Base-by-base conservation (phyloP, 2,329 filamentous ascomycete species). In the Bretziella fagacearum region DNA sequence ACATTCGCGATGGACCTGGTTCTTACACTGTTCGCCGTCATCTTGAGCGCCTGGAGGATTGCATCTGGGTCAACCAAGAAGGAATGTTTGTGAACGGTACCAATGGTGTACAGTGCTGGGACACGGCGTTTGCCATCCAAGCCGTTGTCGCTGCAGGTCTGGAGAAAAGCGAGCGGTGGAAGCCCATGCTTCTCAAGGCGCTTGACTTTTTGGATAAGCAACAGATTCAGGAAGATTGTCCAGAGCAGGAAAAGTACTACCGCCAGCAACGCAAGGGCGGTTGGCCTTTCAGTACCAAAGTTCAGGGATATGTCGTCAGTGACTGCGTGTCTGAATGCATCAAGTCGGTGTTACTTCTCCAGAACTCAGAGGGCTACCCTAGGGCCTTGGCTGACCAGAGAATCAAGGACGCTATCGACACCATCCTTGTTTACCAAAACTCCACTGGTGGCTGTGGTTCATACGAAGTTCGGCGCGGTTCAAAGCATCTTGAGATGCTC, bases 101-200 rank as follows among this genome's bases (percentile, higher is more conserved):
- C 6, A 96, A 98, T 55, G 91, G 91, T n/a, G 87, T 96, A 1
- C 91, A 98, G 62, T 82, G 79, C 53, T 98, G 91, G 91, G 91
- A 98, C 59, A 98, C 91, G 0, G 74, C 86, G 0, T 96, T 96
- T 58, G 66, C 81, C 15, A 84, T 95, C 27, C 86, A 94, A 60
- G 80, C 84, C 1, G 74, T 84, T 4, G 73, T 84, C 45, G 83
- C 84, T 42, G 79, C 84, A 5, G 85, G 83, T 0, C 71, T 95
- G 22, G 79, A 81, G n/a, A 65, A 78, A 25, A 77, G 93, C 41
- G 68, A 77, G 10, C 77, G 79, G 55, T 95, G 84, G 77, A 74
- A 72, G 32, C 78, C 81, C 0, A 93, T 95, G 82, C 70, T 98
- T 23, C 70, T 70, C 6, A 86, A 82, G 57, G 84, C 86, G 0